Conservation (phyloP, 768 basidiomycete genomes). For the Suillus bovinus region DNA sequence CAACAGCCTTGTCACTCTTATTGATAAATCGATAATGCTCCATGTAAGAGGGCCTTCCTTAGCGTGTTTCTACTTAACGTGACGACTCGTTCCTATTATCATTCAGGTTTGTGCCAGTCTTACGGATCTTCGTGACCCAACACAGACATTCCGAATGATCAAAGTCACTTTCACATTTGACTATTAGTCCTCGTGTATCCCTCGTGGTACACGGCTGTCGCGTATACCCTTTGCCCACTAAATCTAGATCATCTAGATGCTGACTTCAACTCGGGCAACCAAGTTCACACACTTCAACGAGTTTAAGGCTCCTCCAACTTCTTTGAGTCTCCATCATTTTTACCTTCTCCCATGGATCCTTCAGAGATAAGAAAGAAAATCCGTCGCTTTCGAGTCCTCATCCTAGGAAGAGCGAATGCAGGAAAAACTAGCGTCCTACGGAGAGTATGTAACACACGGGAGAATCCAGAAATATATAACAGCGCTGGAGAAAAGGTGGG, state of each 20-base stretch:
- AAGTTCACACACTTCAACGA: not conserved
- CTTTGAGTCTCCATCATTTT: not conserved
- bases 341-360: not conserved
- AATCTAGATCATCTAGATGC: not conserved
- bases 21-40: too few relatives aligned
- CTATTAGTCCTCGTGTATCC: too few relatives aligned
- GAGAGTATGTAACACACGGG: not conserved
- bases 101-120: too few relatives aligned
- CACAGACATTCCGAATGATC: too few relatives aligned
- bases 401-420: not conserved
- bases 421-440: not conserved
- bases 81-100: too few relatives aligned
- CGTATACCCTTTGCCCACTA: not conserved
- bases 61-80: too few relatives aligned
- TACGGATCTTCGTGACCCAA: too few relatives aligned
- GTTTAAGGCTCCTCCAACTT: not conserved
- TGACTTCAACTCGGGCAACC: too few relatives aligned
- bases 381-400: slow-evolving; percentile 9
- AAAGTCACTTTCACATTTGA: too few relatives aligned
- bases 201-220: too few relatives aligned
- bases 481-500: slow-evolving; percentile 6
- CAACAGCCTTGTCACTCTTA: too few relatives aligned
- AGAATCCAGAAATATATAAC: not conserved
- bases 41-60: too few relatives aligned
- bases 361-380: slow-evolving; percentile 5